Evolutionary conservation across 1,139 yeast genomes (phyloP), one percentile per base, ranked within the genome.

Genomic region (Hyphopichia burtonii): DNA sequence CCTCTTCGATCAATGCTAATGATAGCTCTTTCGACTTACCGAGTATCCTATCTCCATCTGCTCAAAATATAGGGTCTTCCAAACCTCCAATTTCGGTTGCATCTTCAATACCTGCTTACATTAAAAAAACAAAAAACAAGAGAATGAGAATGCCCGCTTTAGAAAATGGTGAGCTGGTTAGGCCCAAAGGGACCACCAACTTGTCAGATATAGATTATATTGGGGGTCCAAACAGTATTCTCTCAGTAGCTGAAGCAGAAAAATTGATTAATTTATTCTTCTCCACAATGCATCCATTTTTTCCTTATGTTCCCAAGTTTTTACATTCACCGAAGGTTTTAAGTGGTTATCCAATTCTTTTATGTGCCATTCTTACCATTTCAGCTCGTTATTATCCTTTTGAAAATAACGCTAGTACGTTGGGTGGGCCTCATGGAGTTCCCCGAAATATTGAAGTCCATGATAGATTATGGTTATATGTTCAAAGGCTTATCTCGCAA

Each of bases 241-340:
- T 90, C 15, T 71, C 86, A 0, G 90, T 80, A 50, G 63, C 56
- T 0, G 96, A 88, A 55, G 94, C 96, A 0, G 76, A 74, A 42
- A 63, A 68, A 40, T 65, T 88, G 30, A 78, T 89, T 25, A 69
- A 76, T 37, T 67, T 83, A 41, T 91, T 87, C 59, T 88, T 88
- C 59, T 64, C 80, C 9, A 80, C 89, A 3, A 77, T 91, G 82
- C 95, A 88, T 58, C 96, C 96, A 1, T 91, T 82, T 59, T 90
- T 86, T 63, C 97, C 97, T 1, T 87, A 83, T 55, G 76, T 91
- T 31, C 96, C 96, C 1, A 69, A 74, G 30, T 87, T 83, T 48
- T 60, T 90, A 36, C 93, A 84, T 44, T 73, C 80, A 40, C 79
- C 88, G 0, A 78, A 78, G 39, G 79, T 76, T 7, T 65, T 91